Percentiles rank a stretch among this genome's conserved stretches.
phyloP scores from a whole-genome alignment of 805 yeast species.

The Ogataea methanolica region DNA sequence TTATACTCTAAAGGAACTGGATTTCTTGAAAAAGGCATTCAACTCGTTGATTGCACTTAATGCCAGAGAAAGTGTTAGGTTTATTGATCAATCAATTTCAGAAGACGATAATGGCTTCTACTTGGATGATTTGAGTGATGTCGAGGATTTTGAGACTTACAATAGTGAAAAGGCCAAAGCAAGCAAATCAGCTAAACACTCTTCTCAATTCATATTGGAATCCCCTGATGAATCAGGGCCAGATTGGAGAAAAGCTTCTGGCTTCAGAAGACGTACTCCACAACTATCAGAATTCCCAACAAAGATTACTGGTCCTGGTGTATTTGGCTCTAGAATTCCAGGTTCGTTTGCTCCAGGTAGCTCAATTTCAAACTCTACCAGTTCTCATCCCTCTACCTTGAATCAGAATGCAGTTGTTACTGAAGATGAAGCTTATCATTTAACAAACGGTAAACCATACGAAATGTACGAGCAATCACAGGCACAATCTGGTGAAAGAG shows the following conservation, averaged over 20 bases:
- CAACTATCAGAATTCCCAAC: conserved; percentile 31
- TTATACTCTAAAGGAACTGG: conserved; percentile 56
- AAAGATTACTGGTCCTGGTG: conserved; percentile 10
- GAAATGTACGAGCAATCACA: conserved; percentile 1
- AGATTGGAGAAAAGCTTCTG: conserved; percentile 43
- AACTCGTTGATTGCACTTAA: conserved; percentile 52
- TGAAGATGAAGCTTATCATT: conserved; percentile 7
- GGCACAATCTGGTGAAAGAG: conserved; percentile 20
- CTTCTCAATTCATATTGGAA: conserved; percentile 33
- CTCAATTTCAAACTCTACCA: background rate
- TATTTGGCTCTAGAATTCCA: conserved; percentile 5
- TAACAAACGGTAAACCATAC: conserved; percentile 2
- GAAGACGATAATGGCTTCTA: conserved; percentile 9
- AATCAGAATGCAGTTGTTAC: conserved; percentile 4
- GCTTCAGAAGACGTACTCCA: conserved; percentile 44
- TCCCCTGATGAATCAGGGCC: conserved; percentile 43
- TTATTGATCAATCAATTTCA: conserved; percentile 42
- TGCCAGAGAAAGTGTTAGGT: conserved; percentile 60
- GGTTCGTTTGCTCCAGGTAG: background rate
- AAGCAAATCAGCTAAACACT: background rate
- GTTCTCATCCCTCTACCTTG: background rate
- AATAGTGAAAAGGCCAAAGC: conserved; percentile 9
- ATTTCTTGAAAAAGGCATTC: conserved; percentile 49
- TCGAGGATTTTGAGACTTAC: conserved; percentile 21
- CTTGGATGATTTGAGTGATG: conserved; percentile 2